Base-by-base conservation (phyloP, 768 basidiomycete species). In the Mrakia blollopis region DNA sequence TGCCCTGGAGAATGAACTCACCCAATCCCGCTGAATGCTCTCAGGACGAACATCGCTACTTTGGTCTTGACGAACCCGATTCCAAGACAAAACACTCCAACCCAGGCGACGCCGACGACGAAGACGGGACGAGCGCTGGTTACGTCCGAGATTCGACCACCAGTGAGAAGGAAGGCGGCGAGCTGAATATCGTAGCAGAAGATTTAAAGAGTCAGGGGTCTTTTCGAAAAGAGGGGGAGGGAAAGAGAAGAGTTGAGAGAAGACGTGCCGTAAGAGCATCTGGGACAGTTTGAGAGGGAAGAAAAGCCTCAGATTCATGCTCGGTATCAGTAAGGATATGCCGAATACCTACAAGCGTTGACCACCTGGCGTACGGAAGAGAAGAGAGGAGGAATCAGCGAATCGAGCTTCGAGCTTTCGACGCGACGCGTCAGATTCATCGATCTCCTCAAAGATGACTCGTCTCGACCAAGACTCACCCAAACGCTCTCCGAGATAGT, bases 121-220 rank as follows among this genome's bases (percentile, higher is more conserved):
- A 73, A 73, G 32, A 67, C 65, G 14, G 30, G 39, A 8, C 35
- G 79, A 41, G 65, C 65, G 23, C 30, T 35, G 30, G 23, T 80
- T 13, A 83, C 71, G 65, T 82, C 81, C 30, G 81, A 77, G 1
- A 82, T 65, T 68, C 81, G 81, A 57, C 81, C 81, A 23, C 37
- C 80, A 81, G 82, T 79, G 28, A 80, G 72, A 28, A 69, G 77
- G 63, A 50, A 61, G 32, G 39, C 39, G 28, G 52, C 60, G 10
- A 70, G 80, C 80, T 78, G 81, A n/a, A n/a, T n/a, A n/a, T n/a
- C n/a, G n/a, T n/a, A n/a, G n/a, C n/a, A n/a, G n/a, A n/a, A 81
- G 57, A 30, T 21, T 30, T 65, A 28, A 18, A 21, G n/a, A 18
- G 16, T 28, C 62, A 25, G n/a, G 16, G n/a, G 62, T n/a, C n/a